phyloP scores from a whole-genome alignment of 202 grass and related monocot species.

The Carex arenaria region DNA sequence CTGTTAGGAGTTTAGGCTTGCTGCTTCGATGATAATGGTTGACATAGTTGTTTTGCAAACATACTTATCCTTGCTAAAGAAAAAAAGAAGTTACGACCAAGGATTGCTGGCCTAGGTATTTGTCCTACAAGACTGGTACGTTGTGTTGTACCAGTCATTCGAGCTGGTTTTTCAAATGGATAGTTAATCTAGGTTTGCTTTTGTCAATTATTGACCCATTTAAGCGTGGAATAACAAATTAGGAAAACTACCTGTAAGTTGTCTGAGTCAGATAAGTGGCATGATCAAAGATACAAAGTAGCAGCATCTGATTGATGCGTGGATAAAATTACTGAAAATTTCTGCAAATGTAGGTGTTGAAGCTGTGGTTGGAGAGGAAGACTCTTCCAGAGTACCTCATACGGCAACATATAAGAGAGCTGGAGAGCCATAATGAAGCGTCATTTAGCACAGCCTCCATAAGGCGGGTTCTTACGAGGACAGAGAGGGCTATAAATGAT shows the following conservation, averaged over 20 bases:
- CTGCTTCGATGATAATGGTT: neutral
- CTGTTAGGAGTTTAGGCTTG: neutral
- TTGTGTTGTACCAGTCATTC: neutral
- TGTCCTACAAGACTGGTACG: neutral
- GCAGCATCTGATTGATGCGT: neutral
- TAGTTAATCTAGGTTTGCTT: neutral
- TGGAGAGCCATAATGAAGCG: conserved; percentile 71
- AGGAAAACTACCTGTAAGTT: neutral
- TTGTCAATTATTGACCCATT: neutral
- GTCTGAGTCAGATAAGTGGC: neutral
- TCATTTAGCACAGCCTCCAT: conserved; percentile 59
- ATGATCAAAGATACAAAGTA: neutral
- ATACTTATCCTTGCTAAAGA: neutral
- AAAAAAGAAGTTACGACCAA: neutral
- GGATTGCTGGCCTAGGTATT: neutral
- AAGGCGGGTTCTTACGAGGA: conserved; percentile 51
- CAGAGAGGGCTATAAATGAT: conserved; percentile 93
- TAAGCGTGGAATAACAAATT: neutral
- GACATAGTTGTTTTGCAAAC: neutral
- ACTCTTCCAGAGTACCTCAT: conserved; percentile 84
- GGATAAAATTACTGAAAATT: neutral
- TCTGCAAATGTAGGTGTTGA: conserved; percentile 67
- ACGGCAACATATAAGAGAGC: conserved; percentile 81
- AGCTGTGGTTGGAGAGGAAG: conserved; percentile 93
- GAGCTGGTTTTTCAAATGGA: neutral